Evolutionary conservation across 139 green algal species (phyloP).

Genomic region (Coccomyxa sp.): DNA sequence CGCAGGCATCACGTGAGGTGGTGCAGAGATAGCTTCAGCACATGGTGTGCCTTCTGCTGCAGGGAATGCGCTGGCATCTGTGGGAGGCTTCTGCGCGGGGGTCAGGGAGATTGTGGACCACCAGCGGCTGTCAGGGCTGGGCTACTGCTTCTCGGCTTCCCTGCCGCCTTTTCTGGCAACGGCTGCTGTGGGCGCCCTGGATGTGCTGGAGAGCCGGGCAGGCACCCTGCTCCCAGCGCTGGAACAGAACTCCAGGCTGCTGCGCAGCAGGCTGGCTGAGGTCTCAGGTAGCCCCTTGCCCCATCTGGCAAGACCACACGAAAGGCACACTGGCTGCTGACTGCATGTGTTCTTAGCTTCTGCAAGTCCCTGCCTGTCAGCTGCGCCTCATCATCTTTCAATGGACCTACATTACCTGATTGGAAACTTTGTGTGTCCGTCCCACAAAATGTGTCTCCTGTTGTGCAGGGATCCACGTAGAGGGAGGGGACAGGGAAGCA

Average conservation of each 20-base stretch:
- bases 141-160: conserved; percentile 96
- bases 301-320: background rate
- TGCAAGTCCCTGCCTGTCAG: background rate
- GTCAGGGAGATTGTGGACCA: conserved; percentile 85
- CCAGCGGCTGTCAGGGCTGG: conserved; percentile 78
- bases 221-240: conserved; percentile 17
- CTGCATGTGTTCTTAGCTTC: background rate
- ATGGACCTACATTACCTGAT: background rate
- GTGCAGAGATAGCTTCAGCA: too few relatives aligned
- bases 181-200: conserved; percentile 36
- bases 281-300: conserved; percentile 29
- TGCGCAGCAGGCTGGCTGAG: conserved; percentile 38
- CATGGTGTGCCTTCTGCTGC: too few relatives aligned
- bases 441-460: background rate
- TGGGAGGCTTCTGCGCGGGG: conserved; percentile 82
- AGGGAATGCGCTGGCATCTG: conserved; percentile 75
- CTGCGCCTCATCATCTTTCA: background rate
- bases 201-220: conserved; percentile 27
- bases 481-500: conserved; percentile 13
- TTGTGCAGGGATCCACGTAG: conserved; percentile 37
- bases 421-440: background rate
- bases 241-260: conserved; percentile 18
- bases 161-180: conserved; percentile 92
- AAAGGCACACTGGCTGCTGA: background rate
- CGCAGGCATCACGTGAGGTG: too few relatives aligned